A percentile compares a stretch with the other conserved stretches of the same genome.
Evolutionary conservation across 805 yeast species (phyloP).

Genomic region (Ogataea methanolica): DNA sequence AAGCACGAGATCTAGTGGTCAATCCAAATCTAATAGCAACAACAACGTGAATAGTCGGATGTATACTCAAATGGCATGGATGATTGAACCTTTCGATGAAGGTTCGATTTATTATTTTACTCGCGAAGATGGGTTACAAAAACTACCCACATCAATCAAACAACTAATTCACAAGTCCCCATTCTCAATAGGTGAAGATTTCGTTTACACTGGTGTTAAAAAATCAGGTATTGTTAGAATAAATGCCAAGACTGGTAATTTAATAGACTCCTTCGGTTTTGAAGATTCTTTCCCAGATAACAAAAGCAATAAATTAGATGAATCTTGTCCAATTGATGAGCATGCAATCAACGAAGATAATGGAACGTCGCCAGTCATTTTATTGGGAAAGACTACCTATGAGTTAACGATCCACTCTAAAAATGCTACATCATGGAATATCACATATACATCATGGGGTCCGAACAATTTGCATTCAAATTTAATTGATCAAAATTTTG

Average conservation of each 20-base stretch:
- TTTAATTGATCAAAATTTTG: slow-evolving; percentile 42
- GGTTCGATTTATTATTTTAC: slow-evolving; percentile 82
- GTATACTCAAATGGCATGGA: slow-evolving; percentile 52
- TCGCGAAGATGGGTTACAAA: slow-evolving; percentile 68
- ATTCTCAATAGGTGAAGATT: slow-evolving; percentile 74
- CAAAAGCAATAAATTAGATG: background rate
- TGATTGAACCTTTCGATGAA: slow-evolving; percentile 85
- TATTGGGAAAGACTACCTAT: slow-evolving; percentile 69
- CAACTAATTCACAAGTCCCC: slow-evolving; percentile 82
- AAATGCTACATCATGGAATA: slow-evolving; percentile 72
- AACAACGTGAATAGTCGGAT: background rate
- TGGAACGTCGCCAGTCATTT: slow-evolving; percentile 33
- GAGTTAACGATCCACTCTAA: slow-evolving; percentile 74
- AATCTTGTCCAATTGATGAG: slow-evolving; percentile 13
- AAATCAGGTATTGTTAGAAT: slow-evolving; percentile 71
- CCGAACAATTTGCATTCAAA: slow-evolving; percentile 76
- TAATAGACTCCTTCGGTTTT: slow-evolving; percentile 58
- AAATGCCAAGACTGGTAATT: slow-evolving; percentile 68
- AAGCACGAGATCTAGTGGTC: background rate
- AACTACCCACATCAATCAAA: slow-evolving; percentile 74
- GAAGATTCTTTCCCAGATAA: slow-evolving; percentile 2
- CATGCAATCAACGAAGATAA: slow-evolving; percentile 3
- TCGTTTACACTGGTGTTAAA: slow-evolving; percentile 82
- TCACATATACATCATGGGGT: slow-evolving; percentile 85
- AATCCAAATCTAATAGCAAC: background rate